Base-by-base conservation (phyloP, 306 rosid genomes). In the Potentilla sterilis region DNA sequence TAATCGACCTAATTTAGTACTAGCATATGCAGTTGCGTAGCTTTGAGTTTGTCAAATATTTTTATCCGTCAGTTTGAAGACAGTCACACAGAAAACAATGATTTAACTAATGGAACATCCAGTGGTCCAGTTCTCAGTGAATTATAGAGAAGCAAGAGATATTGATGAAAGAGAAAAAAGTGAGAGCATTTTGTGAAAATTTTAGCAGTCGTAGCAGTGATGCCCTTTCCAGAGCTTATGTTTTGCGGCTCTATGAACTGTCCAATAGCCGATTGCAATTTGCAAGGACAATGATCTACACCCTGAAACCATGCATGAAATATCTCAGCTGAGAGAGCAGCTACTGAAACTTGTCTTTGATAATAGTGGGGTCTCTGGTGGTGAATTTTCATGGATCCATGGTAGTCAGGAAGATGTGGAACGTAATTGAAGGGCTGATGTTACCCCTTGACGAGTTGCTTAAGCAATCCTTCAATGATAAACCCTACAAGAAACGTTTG, bases 241-340 rank as follows among this genome's bases (percentile, higher is more conserved):
- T 91, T 41, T 79, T 90, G 84, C 97, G 88, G 77, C 83, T 92
- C 85, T 93, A 83, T 75, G 98, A 93, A 73, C 85, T 59, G 54
- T 85, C 96, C 7, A 75, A 79, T 47, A 82, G 80, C 46, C 85
- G 77, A 1, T 64, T 19, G 61, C 85, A 87, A 46, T 93, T 93
- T 93, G 97, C 74, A 85, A 82, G 52, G 89, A 74, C 59, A 71
- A 85, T 84, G 93, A 85, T 21, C 82, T 93, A 81, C 92, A 88
- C 87, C 84, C 79, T 19, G 91, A 91, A 85, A 93, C 97, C 70
- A 91, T 93, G 97, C 92, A 88, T 68, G 97, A 93, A 79, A 91
- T 93, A 97, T 89, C 91, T 77, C 88, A 93, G 83, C 83, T 89
- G 80, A 85, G 97, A 68, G 87, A 90, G 71, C 98, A 91, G 80